Base-by-base conservation (phyloP, 2,329 filamentous ascomycete genomes). In the Colletotrichum sp. region DNA sequence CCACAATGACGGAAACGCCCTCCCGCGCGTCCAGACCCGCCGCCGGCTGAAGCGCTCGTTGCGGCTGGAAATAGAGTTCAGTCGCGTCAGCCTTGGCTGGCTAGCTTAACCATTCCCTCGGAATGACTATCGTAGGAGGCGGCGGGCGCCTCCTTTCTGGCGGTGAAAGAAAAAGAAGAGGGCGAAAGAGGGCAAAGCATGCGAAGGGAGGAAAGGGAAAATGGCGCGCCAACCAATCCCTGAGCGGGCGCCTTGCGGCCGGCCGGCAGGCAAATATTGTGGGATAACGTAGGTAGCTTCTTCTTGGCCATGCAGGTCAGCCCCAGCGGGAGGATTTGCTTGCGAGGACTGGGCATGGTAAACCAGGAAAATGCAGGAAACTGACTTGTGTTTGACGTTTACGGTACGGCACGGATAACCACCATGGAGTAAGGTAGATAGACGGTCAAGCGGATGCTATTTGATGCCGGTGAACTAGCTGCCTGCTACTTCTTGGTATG, bases 51-150 rank as follows among this genome's bases (percentile, higher is more conserved):
- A 52, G 10, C 32, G 62, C 28, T 62, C 55, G 30, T 64, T 57
- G 73, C 62, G 32, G 73, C 64, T 62, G 34, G 34, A 26, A 63
- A 34, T 68, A 60, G 44, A 59, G 34, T 76, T 65, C 21, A 30
- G 36, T 64, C 63, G 64, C 70, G 70, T 32, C 73, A 59, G 64
- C 34, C 59, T 39, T 59, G 70, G 70, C 64, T 30, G 44, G 30
- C 36, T 76, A 76, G 74, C 64, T 73, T 69, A 76, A 76, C 74
- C 74, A 74, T 69, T 52, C 74, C 49, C 59, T 74, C 74, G 74
- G 74, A 69, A 44, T 73, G 28, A 28, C 28, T 12, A 62, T 28
- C 28, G 13, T 16, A 18, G 36, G 26, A 18, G 62, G 26, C 9
- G 44, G 44, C 44, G 44, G 44, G 44, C 44, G 44, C 44, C 44